Evolutionary conservation across 345 rosid genomes (phyloP).

Genomic region (Nephelium lappaceum): DNA sequence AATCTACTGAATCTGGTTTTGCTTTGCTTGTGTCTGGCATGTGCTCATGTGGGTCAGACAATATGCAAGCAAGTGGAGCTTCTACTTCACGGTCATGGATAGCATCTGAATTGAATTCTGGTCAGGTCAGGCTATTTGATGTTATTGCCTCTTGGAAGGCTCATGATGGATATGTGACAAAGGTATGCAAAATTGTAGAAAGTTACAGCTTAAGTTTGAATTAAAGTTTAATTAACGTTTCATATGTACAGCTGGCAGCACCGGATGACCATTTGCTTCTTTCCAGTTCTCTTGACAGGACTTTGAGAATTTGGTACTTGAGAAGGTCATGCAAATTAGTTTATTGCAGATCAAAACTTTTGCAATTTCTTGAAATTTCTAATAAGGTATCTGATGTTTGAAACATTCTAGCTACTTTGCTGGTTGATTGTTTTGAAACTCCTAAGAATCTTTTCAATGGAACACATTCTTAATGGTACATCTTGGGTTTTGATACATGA

Average conservation of each 20-base stretch:
- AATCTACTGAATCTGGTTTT: constrained; percentile 63
- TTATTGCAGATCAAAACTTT: not conserved
- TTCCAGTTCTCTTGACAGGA: constrained; percentile 87
- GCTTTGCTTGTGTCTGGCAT: constrained; percentile 84
- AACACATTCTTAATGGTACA: not conserved
- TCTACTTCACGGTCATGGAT: constrained; percentile 67
- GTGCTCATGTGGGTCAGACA: constrained; percentile 70
- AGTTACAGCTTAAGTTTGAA: constrained; percentile 7
- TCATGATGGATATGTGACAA: constrained; percentile 87
- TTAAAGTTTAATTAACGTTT: constrained; percentile 10
- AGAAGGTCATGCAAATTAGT: constrained; percentile 52
- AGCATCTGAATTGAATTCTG: constrained; percentile 88
- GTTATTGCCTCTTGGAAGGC: constrained; percentile 80
- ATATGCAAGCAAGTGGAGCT: constrained; percentile 47
- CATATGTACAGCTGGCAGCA: constrained; percentile 67
- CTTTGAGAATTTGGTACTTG: constrained; percentile 83
- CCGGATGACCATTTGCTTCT: constrained; percentile 81
- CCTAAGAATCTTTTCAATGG: not conserved
- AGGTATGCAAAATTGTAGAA: constrained; percentile 44
- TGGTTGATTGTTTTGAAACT: not conserved
- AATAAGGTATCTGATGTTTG: not conserved
- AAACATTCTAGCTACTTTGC: not conserved
- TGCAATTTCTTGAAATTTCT: not conserved
- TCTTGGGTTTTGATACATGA: not conserved
- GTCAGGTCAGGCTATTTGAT: constrained; percentile 83